These are phyloP conservation scores for Simplicillium sp. DNA, from an alignment of 2,329 filamentous ascomycete species.

Conservation along the genomic window DNA sequence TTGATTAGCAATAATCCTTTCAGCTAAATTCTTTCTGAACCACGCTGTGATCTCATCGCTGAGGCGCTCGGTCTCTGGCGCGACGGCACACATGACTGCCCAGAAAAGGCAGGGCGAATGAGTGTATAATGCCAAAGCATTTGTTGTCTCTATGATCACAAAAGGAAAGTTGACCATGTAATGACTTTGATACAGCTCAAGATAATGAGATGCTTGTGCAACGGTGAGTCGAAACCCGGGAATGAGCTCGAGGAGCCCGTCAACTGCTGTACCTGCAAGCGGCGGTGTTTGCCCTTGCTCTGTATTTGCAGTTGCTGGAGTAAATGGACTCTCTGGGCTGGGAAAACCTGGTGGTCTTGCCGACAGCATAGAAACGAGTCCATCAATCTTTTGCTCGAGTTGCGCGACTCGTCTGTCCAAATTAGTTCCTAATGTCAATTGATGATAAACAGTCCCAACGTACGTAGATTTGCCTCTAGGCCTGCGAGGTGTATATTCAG, in stretches of 20 bases:
- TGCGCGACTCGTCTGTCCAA: conserved; percentile 23
- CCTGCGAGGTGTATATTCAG: conserved; percentile 21
- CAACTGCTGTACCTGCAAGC: neutral
- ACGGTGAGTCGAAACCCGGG: conserved; percentile 24
- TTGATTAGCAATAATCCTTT: conserved; percentile 24
- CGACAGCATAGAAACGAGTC: conserved; percentile 25
- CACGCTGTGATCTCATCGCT: conserved; percentile 23
- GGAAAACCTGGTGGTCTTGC: conserved; percentile 15
- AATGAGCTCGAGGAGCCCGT: conserved; percentile 1
- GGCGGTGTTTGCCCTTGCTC: conserved; percentile 9
- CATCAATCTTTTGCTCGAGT: conserved; percentile 29
- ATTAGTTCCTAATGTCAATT: neutral
- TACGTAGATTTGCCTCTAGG: conserved; percentile 27
- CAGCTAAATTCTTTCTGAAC: conserved; percentile 25
- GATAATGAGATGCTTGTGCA: conserved; percentile 19
- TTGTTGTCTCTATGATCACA: conserved; percentile 17
- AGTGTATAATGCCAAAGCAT: conserved; percentile 19
- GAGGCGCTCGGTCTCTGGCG: conserved; percentile 18
- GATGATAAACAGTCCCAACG: neutral
- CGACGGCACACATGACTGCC: conserved; percentile 22
- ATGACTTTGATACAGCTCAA: conserved; percentile 22
- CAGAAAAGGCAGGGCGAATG: conserved; percentile 26
- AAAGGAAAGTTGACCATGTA: conserved; percentile 28
- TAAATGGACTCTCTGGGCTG: conserved; percentile 9
- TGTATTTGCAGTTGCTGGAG: conserved; percentile 6